Base-by-base conservation (phyloP, 208 protist genomes). In the Leishmania gerbilli region DNA sequence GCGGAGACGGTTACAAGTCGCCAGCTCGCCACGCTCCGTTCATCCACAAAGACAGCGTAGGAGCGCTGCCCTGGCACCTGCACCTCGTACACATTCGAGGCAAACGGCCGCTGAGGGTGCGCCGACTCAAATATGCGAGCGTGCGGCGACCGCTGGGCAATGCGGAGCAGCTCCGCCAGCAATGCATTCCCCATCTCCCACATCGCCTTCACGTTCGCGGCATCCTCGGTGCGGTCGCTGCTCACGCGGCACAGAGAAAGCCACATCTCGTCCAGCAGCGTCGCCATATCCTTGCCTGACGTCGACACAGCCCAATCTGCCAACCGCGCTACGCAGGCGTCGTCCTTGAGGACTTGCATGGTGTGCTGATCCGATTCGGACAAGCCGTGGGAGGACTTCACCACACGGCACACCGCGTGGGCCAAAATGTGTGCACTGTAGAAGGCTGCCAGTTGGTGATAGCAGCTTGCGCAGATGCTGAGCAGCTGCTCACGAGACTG, bases 1-100 rank as follows among this genome's bases (percentile, higher is more conserved):
- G 84, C 53, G 24, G 86, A 88, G 76, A 97, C 91, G 37, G 92
- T 93, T 68, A 95, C 74, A 47, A 91, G 83, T 72, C 90, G 89
- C 71, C 87, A 89, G 56, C 88, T 93, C 13, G 87, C 79, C 19
- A 83, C 84, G 78, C 88, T 91, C 15, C 91, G 88, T 47, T 87
- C 79, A 71, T 96, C 94, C 80, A 97, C 90, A 79, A 91, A 91
- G 56, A 97, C 74, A 49, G 90, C 83, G 86, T 95, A 95, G 27
- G 80, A 71, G n/a, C 74, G 62, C 71, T 87, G 77, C 13, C 79
- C 86, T 7, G 94, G 88, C 5, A 92, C 79, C 34, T 90, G 74
- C 40, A 96, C 89, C 84, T 95, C 89, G 76, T 93, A 89, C 24
- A 92, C 82, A 62, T 83, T 85, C 19, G 86, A 84, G 8, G 88